phyloP scores from a whole-genome alignment of 202 grass and related monocot genomes.

The Setaria italica region DNA sequence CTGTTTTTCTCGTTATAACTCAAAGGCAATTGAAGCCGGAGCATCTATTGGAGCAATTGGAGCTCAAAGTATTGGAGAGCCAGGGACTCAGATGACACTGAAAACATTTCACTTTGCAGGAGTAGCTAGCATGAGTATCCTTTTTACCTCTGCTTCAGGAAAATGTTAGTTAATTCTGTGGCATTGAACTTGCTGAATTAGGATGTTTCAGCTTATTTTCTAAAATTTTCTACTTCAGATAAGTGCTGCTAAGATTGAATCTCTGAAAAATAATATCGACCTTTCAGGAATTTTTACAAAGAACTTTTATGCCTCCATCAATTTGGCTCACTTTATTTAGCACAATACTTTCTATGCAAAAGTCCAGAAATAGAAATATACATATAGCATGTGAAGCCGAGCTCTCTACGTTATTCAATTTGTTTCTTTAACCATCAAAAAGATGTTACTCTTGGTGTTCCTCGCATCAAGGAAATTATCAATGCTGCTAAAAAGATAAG shows the following conservation, averaged over 20 bases:
- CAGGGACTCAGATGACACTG: constrained; percentile 96
- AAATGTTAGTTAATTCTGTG: constrained; percentile 25
- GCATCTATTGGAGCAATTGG: constrained; percentile 90
- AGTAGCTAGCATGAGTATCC: constrained; percentile 99
- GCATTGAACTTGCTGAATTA: background rate
- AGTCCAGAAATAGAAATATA: constrained; percentile 25
- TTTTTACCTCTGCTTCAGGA: constrained; percentile 39
- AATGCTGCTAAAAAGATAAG: constrained; percentile 93
- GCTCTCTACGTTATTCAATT: constrained; percentile 17
- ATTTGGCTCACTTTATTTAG: constrained; percentile 5
- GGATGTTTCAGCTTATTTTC: constrained; percentile 11
- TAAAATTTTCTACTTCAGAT: constrained; percentile 17
- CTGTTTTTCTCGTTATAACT: constrained; percentile 87
- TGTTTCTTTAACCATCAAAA: constrained; percentile 58
- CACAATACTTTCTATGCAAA: background rate
- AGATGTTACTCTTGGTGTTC: constrained; percentile 97
- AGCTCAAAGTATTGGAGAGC: constrained; percentile 98
- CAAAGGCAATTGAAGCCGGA: constrained; percentile 89
- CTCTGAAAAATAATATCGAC: constrained; percentile 1
- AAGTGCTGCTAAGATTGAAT: background rate
- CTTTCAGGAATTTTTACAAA: constrained; percentile 17
- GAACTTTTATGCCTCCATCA: background rate
- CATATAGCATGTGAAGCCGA: background rate
- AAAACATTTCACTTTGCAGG: constrained; percentile 99
- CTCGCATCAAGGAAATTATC: constrained; percentile 99